Conservation (phyloP, 495 filamentous ascomycete genomes). For the Neurospora tetrasperma region DNA sequence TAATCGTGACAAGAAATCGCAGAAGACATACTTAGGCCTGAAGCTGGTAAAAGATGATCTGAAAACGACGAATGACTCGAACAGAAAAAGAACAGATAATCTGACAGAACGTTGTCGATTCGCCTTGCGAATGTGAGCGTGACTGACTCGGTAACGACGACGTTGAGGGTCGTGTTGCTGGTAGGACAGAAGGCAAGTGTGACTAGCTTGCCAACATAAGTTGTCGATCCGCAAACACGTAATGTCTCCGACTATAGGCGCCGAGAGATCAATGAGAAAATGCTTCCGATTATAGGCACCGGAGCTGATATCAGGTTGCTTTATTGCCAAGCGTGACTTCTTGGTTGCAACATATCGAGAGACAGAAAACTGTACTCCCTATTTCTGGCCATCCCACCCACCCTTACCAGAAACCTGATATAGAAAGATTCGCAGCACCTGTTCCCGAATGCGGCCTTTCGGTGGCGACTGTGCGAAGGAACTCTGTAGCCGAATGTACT, state of each 20-base stretch:
- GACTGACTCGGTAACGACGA: not conserved
- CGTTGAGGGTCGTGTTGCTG: not conserved
- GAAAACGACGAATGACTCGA: not conserved
- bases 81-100: not conserved
- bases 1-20: not conserved
- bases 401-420: not conserved
- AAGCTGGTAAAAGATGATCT: not conserved
- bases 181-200: not conserved
- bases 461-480: not conserved
- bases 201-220: not conserved
- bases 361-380: not conserved
- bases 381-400: not conserved
- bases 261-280: not conserved
- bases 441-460: not conserved
- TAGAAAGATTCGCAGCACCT: not conserved
- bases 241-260: not conserved
- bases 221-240: not conserved
- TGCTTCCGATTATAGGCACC: not conserved
- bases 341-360: not conserved
- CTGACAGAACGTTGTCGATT: not conserved
- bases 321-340: not conserved
- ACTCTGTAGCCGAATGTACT: not conserved
- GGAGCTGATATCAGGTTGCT: not conserved
- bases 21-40: not conserved
- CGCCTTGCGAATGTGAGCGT: not conserved